Base-by-base conservation (phyloP, 106 monocot genomes). In the Dendrobium catenatum region DNA sequence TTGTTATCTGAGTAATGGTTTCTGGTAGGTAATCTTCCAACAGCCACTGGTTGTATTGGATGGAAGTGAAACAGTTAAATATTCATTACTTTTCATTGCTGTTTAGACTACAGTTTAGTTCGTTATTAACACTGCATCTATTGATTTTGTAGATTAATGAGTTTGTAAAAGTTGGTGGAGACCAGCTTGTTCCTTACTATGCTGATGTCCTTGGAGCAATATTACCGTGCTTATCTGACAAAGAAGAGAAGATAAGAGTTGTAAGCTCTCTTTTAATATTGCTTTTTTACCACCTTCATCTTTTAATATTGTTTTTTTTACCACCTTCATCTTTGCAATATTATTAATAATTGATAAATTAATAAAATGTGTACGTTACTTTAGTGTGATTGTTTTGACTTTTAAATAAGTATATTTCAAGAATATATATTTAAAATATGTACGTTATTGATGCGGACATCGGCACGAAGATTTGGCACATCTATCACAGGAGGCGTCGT, bases 161-260 rank as follows among this genome's bases (percentile, higher is more conserved):
- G 78, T 94, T 97, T 88, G 92, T 97, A 33, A 97, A 91, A 88
- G 87, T 94, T 82, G 96, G 96, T 70, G 94, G 94, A 55, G 91
- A 88, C 43, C 94, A 90, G 83, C 96, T 97, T 86, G 88, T 97
- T 79, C 92, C 96, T 78, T 90, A 94, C 72, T 94, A 97, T 88
- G 94, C 94, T 44, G 89, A 90, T 90, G 90, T 97, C 58, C 85
- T 97, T 73, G 96, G 96, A 80, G 94, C 94, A 68, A 89, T 93
- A 59, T 87, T 97, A 78, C 96, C 94, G 18, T 94, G 94, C 81
- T 92, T 97, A 89, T 90, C 96, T 84, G 96, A 97, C 80, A 88
- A 97, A 83, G 94, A 97, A 76, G 90, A 93, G 61, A 90, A 93
- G 74, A 93, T 93, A 85, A 86, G 90, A 85, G 86, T 83, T 82